Evolutionary conservation across 176 grass and related monocot species (phyloP).

Genomic region (Aegilops sharonensis): DNA sequence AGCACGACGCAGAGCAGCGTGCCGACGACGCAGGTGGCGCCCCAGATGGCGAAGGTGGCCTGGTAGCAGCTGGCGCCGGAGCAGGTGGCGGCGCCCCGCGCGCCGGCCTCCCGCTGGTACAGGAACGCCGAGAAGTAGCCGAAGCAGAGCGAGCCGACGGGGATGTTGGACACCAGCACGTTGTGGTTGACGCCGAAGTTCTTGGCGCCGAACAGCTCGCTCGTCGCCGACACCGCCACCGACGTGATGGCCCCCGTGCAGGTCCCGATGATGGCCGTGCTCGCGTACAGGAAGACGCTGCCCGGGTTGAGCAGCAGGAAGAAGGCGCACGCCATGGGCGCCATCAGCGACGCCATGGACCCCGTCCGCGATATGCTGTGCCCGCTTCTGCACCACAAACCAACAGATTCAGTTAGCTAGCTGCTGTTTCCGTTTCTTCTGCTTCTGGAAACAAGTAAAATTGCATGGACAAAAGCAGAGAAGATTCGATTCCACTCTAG

Average conservation of each 20-base stretch:
- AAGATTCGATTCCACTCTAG: not conserved
- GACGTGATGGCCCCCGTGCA: slow-evolving; percentile 96
- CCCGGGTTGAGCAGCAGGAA: slow-evolving; percentile 69
- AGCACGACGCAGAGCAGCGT: slow-evolving; percentile 68
- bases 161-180: slow-evolving; percentile 86
- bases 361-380: slow-evolving; percentile 62
- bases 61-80: slow-evolving; percentile 63
- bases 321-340: slow-evolving; percentile 81
- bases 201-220: slow-evolving; percentile 83
- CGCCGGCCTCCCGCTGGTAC: slow-evolving; percentile 60
- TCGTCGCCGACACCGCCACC: slow-evolving; percentile 77
- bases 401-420: not conserved
- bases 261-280: slow-evolving; percentile 73
- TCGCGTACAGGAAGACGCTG: slow-evolving; percentile 53
- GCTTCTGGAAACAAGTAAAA: not conserved
- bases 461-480: not conserved
- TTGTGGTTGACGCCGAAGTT: slow-evolving; percentile 98
- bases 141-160: slow-evolving; percentile 85
- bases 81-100: slow-evolving; percentile 49
- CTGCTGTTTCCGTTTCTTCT: not conserved
- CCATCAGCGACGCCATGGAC: slow-evolving; percentile 92
- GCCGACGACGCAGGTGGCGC: slow-evolving; percentile 54
- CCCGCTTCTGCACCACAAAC: slow-evolving; percentile 41
- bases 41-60: slow-evolving; percentile 76
- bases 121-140: slow-evolving; percentile 82